Percentiles rank a stretch among this genome's conserved stretches.
phyloP scores from a whole-genome alignment of 495 filamentous ascomycete genomes.

The Pyrenula massariospora region DNA sequence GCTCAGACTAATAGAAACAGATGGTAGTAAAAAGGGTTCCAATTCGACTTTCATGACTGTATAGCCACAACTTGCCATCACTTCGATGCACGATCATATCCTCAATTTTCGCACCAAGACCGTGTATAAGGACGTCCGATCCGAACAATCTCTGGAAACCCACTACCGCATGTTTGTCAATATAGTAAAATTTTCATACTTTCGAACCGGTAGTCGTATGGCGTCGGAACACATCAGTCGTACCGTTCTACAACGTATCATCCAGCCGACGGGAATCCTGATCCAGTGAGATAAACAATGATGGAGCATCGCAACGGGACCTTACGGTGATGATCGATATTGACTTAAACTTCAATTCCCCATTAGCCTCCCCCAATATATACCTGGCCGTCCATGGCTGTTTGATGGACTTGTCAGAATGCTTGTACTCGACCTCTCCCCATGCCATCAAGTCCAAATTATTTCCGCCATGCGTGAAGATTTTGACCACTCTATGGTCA shows the following conservation, averaged over 20 bases:
- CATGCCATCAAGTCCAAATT: not conserved
- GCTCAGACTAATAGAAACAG: not conserved
- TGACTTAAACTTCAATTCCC: not conserved
- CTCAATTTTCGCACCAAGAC: not conserved
- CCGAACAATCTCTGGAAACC: not conserved
- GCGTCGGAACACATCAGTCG: not conserved
- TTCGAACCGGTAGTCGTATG: not conserved
- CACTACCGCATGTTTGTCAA: not conserved
- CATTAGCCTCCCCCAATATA: not conserved
- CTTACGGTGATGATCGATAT: not conserved
- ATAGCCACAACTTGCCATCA: not conserved
- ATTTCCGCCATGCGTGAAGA: not conserved
- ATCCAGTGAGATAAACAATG: not conserved
- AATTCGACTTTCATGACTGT: not conserved
- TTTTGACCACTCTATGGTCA: not conserved
- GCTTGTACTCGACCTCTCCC: not conserved
- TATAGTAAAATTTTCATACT: not conserved
- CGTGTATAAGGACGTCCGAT: not conserved
- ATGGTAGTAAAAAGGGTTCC: not conserved
- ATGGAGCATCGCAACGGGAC: not conserved
- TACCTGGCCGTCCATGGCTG: not conserved
- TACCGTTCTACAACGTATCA: not conserved
- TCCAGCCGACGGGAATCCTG: not conserved
- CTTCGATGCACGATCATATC: not conserved
- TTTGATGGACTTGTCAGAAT: not conserved